Evolutionary conservation across 2,329 filamentous ascomycete genomes (phyloP).

Genomic region (Fusarium odoratissimum): DNA sequence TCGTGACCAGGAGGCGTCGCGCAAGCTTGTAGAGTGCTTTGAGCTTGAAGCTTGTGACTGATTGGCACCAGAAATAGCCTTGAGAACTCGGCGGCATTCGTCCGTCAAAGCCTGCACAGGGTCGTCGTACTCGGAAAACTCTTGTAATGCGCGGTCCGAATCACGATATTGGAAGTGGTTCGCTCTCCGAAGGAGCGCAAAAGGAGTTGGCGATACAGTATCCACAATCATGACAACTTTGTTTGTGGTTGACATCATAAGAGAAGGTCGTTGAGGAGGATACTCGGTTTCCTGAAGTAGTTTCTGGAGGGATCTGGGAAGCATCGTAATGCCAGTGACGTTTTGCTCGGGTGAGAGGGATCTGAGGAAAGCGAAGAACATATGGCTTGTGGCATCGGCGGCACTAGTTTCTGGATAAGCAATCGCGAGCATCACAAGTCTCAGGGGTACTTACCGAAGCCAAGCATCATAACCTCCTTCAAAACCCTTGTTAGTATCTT

Average conservation of each 20-base stretch:
- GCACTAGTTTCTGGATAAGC: conserved; percentile 66
- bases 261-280: conserved; percentile 80
- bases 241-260: conserved; percentile 84
- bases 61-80: conserved; percentile 88
- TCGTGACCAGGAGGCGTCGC: conserved; percentile 93
- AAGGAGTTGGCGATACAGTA: conserved; percentile 92
- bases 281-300: conserved; percentile 94
- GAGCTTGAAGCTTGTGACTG: conserved; percentile 80
- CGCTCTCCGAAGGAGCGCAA: conserved; percentile 87
- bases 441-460: conserved; percentile 69
- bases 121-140: conserved; percentile 90
- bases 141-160: conserved; percentile 83
- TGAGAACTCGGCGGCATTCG: conserved; percentile 91
- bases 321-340: conserved; percentile 81
- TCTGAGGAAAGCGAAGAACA: conserved; percentile 97
- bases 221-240: conserved; percentile 98
- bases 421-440: conserved; percentile 7
- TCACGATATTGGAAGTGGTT: conserved; percentile 97
- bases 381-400: conserved; percentile 93
- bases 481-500: conserved; percentile 88
- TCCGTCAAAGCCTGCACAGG: conserved; percentile 89
- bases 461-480: conserved; percentile 94
- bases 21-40: conserved; percentile 77
- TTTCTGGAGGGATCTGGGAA: conserved; percentile 92
- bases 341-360: conserved; percentile 86